phyloP scores from a whole-genome alignment of 345 rosid genomes.

The Aurinia saxatilis region DNA sequence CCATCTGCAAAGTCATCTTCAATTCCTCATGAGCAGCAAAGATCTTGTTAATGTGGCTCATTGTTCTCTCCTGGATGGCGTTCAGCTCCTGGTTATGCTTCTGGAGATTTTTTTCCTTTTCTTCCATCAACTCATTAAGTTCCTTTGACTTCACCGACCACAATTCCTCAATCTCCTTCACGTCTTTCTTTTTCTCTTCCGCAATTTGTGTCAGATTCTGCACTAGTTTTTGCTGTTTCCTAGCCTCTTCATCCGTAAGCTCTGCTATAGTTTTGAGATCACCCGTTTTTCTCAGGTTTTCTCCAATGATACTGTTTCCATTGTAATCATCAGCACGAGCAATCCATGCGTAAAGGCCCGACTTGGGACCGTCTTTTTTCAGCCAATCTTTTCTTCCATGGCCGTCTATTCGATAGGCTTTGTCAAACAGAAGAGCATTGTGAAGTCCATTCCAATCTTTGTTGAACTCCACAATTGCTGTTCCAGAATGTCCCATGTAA shows the following conservation, averaged over 20 bases:
- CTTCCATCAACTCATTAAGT: conserved; percentile 44
- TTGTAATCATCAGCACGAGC: conserved; percentile 83
- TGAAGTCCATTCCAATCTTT: conserved; percentile 89
- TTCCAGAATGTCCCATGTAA: conserved; percentile 75
- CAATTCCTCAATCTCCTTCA: conserved; percentile 47
- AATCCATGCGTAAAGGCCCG: conserved; percentile 81
- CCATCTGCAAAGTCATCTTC: conserved; percentile 57
- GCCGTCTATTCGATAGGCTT: conserved; percentile 70
- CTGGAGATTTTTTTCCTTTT: conserved; percentile 69
- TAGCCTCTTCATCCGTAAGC: conserved; percentile 69
- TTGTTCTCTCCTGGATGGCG: conserved; percentile 54
- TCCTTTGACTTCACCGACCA: conserved; percentile 44
- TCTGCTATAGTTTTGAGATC: conserved; percentile 76
- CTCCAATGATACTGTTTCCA: conserved; percentile 58
- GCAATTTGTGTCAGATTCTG: conserved; percentile 53
- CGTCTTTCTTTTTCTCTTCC: conserved; percentile 52
- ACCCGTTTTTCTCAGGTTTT: conserved; percentile 58
- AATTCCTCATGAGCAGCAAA: conserved; percentile 60
- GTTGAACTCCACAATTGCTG: conserved; percentile 71
- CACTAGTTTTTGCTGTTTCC: conserved; percentile 69
- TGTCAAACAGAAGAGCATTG: conserved; percentile 78
- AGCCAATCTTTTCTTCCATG: conserved; percentile 73
- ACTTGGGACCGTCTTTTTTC: conserved; percentile 33
- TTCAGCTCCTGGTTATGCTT: conserved; percentile 65
- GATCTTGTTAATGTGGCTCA: conserved; percentile 58